Percentiles rank a stretch among this genome's conserved stretches.
These are phyloP conservation scores for Zygosaccharomyces sapae DNA, from an alignment of 1,139 yeast genomes.

Conservation along the genomic window DNA sequence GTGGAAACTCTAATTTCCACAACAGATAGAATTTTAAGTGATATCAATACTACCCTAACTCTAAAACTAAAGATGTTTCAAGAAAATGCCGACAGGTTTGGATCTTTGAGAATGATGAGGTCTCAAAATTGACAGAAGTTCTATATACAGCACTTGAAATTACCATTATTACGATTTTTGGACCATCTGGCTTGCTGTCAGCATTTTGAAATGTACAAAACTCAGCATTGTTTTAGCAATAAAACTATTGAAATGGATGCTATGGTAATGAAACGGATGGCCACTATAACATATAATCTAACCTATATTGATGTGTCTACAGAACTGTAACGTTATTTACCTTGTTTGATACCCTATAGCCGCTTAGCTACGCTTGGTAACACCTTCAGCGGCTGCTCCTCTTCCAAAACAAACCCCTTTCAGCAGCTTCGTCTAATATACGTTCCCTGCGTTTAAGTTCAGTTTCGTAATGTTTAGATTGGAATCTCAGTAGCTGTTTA, in stretches of 20 bases:
- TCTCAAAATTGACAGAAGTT: slow-evolving; percentile 37
- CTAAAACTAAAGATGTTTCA: slow-evolving; percentile 66
- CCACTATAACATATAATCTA: not conserved
- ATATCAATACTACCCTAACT: slow-evolving; percentile 75
- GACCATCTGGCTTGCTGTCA: slow-evolving; percentile 66
- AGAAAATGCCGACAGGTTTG: slow-evolving; percentile 61
- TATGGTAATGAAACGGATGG: slow-evolving; percentile 34
- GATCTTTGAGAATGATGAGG: slow-evolving; percentile 35
- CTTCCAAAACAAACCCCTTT: slow-evolving; percentile 42
- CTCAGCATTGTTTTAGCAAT: slow-evolving; percentile 39
- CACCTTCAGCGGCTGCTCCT: slow-evolving; percentile 28
- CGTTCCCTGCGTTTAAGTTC: slow-evolving; percentile 36
- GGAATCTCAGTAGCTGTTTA: slow-evolving; percentile 37
- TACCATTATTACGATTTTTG: slow-evolving; percentile 60
- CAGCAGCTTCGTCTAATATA: slow-evolving; percentile 42
- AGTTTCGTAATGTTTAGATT: slow-evolving; percentile 34
- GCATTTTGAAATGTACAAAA: slow-evolving; percentile 45
- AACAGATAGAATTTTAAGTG: slow-evolving; percentile 76
- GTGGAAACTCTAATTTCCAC: slow-evolving; percentile 60
- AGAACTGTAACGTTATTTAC: no score
- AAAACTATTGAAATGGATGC: slow-evolving; percentile 43
- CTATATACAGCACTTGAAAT: slow-evolving; percentile 48
- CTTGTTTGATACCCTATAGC: no score
- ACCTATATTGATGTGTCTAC: not conserved
- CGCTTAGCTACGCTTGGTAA: slow-evolving; percentile 14